phyloP scores from a whole-genome alignment of 495 filamentous ascomycete genomes.

The Penicillium manginii region DNA sequence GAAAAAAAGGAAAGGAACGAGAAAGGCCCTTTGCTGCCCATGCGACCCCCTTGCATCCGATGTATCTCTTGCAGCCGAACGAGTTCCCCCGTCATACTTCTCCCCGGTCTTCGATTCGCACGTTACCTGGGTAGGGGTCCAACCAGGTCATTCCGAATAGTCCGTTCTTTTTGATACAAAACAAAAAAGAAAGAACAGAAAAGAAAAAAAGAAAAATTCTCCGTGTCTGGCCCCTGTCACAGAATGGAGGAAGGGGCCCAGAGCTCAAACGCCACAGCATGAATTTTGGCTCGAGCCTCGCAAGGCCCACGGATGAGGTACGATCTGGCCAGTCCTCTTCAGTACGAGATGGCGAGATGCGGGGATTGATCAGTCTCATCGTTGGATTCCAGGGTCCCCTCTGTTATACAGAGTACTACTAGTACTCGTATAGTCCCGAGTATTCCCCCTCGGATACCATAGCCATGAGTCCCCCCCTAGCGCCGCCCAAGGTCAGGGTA shows the following conservation, averaged over 20 bases:
- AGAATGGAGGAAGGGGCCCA: not conserved
- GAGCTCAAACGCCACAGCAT: slow-evolving; percentile 1
- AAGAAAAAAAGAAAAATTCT: not conserved
- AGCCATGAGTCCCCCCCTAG: not conserved
- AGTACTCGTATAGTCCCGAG: not conserved
- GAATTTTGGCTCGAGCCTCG: slow-evolving; percentile 5
- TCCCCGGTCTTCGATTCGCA: not conserved
- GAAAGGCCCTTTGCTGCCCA: slow-evolving; percentile 3
- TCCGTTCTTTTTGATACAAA: slow-evolving; percentile 20
- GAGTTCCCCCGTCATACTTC: slow-evolving; percentile 24
- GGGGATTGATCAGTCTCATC: slow-evolving; percentile 1
- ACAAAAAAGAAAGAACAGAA: too few species aligned
- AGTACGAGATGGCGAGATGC: not conserved
- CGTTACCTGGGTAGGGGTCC: slow-evolving; percentile 30
- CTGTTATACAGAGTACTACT: not conserved
- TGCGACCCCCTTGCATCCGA: slow-evolving; percentile 28
- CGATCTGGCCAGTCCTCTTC: slow-evolving; percentile 4
- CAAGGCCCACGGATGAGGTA: slow-evolving; percentile 3
- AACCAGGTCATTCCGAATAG: slow-evolving; percentile 23
- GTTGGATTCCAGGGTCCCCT: not conserved
- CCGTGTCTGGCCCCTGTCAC: slow-evolving; percentile 9
- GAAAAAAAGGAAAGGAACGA: slow-evolving; percentile 8
- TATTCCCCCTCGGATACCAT: not conserved
- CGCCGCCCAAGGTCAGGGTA: not conserved
- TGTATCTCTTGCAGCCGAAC: slow-evolving; percentile 21